Conservation (phyloP, 176 grass and related monocot species). For the Zizania latifolia region DNA sequence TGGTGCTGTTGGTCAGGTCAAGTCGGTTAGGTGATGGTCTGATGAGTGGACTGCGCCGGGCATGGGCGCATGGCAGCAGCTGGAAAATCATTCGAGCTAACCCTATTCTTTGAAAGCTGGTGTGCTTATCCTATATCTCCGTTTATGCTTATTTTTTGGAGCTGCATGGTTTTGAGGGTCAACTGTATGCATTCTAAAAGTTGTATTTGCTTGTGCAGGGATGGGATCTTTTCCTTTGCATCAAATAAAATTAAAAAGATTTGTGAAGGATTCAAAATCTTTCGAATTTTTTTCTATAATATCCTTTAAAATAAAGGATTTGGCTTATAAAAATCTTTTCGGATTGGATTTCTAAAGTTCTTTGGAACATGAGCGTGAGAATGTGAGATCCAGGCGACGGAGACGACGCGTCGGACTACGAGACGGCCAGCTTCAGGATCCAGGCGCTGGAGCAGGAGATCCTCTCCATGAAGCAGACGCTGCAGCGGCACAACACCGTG, state of each 20-base stretch:
- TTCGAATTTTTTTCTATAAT: too few species aligned
- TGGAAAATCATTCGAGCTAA: not conserved
- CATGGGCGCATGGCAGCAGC: not conserved
- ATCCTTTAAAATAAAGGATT: too few species aligned
- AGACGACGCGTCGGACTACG: slow-evolving; percentile 42
- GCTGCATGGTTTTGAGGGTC: not conserved
- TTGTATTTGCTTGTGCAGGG: too few species aligned
- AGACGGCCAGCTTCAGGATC: slow-evolving; percentile 77
- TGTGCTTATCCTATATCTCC: not conserved
- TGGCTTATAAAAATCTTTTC: too few species aligned
- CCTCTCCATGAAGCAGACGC: slow-evolving; percentile 62
- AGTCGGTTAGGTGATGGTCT: not conserved
- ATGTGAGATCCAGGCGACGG: too few species aligned
- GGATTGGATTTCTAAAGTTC: too few species aligned
- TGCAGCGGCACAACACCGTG: slow-evolving; percentile 48
- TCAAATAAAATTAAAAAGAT: too few species aligned
- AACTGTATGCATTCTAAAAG: not conserved
- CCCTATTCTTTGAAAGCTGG: not conserved
- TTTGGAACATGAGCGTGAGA: too few species aligned
- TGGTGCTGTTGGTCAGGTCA: not conserved
- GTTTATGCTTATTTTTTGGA: not conserved
- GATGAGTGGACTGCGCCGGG: not conserved
- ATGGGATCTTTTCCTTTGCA: too few species aligned
- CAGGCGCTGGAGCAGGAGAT: slow-evolving; percentile 82
- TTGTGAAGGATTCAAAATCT: too few species aligned